These are phyloP conservation scores for Handroanthus guayacan DNA, from an alignment of 257 asterid species.

Conservation along the genomic window DNA sequence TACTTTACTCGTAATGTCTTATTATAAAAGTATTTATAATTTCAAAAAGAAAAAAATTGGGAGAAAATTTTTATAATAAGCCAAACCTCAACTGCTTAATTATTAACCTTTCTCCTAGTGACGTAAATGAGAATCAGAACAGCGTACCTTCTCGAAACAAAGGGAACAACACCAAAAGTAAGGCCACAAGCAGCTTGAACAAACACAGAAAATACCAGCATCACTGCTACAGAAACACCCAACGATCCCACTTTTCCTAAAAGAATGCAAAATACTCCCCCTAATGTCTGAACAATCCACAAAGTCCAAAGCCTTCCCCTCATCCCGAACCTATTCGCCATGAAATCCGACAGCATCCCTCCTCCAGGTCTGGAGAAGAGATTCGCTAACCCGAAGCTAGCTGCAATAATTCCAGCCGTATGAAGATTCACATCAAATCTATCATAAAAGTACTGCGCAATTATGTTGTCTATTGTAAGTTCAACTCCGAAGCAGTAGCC, in stretches of 20 bases:
- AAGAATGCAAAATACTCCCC: conserved; percentile 72
- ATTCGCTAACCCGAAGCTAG: conserved; percentile 84
- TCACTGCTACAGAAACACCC: conserved; percentile 54
- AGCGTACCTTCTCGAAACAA: conserved; percentile 75
- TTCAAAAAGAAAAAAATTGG: no score
- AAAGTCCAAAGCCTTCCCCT: conserved; percentile 83
- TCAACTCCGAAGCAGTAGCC: conserved; percentile 93
- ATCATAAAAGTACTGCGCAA: conserved; percentile 85
- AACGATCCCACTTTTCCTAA: conserved; percentile 71
- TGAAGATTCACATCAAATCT: conserved; percentile 77
- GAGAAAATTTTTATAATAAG: no score
- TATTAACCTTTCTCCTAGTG: no score
- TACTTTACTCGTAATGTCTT: no score
- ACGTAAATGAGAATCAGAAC: no score
- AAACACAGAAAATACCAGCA: conserved; percentile 79
- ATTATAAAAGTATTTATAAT: no score
- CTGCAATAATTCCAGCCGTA: conserved; percentile 79
- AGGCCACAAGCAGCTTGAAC: conserved; percentile 97
- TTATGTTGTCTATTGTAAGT: conserved; percentile 75
- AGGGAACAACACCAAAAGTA: conserved; percentile 87
- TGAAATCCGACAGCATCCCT: conserved; percentile 69
- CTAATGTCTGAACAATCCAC: conserved; percentile 72
- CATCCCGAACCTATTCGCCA: conserved; percentile 75
- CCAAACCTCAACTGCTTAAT: no score
- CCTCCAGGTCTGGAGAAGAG: conserved; percentile 84